Evolutionary conservation across 2,329 filamentous ascomycete genomes (phyloP), one percentile per base, ranked within the genome.

Genomic region (Aspergillus hortae): DNA sequence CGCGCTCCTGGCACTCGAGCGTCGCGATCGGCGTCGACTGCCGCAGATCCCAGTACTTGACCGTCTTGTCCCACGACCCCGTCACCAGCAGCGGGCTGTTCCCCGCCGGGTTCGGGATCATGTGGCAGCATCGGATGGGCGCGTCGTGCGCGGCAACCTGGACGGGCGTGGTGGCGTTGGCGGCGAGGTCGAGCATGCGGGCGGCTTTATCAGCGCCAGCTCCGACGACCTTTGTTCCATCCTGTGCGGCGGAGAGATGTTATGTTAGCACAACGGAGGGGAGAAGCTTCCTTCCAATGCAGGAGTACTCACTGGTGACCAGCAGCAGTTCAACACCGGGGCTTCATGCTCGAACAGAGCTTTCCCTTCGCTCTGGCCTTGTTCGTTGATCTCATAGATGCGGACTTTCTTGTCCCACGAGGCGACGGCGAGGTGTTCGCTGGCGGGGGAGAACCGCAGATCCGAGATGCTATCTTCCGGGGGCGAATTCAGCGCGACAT

Each of bases 361-460:
- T 66, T 92, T 92, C 46, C 90, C 91, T 68, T 90, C 84, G 66
- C 88, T 92, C 67, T 88, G 83, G 41, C 91, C 90, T 60, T 84
- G 84, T 51, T 74, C 75, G 59, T 87, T 84, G 68, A 97, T 90
- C 72, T 97, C 90, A 76, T 97, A 99, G 68, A 99, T 92, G 67
- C 92, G 88, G 57, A 97, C 90, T 72, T 96, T 95, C 78, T 95
- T 95, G 75, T 99, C 94, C 94, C 94, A 99, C 63, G 90, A 96
- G 44, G 90, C 79, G 33, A 96, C 89, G 21, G 92, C 91, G 15
- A 99, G 80, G 68, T 95, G 88, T 64, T 97, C 90, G 60, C 76
- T 81, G 48, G 79, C 79, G 1, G 87, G 84, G 12, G 88, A 92
- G 76, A 96, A 99, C 45, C 84, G 78, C 54, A 99, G 80, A 67